Percentiles rank a stretch among this genome's conserved stretches.
Evolutionary conservation across 2,329 filamentous ascomycete species (phyloP).

Genomic region (Periconia sp.): DNA sequence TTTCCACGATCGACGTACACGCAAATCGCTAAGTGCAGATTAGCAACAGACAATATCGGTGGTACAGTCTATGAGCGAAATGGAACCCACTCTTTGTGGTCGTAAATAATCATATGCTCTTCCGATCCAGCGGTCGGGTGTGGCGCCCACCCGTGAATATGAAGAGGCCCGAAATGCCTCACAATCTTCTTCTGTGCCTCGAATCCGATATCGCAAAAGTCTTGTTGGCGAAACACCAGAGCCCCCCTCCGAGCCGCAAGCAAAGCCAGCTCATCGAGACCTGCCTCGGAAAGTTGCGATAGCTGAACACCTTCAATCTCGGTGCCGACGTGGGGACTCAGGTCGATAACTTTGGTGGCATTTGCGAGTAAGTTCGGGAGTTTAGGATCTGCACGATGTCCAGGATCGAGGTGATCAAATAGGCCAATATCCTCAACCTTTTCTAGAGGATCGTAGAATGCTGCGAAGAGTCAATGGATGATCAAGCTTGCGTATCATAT

Average conservation of each 20-base stretch:
- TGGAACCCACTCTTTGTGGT: conserved; percentile 2
- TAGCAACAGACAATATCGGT: not conserved
- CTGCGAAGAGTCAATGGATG: not conserved
- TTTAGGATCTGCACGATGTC: conserved; percentile 43
- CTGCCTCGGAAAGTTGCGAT: not conserved
- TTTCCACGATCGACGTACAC: conserved; percentile 1
- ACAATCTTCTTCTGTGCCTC: conserved; percentile 4
- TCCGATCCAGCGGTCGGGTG: conserved; percentile 2
- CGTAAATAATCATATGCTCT: conserved; percentile 6
- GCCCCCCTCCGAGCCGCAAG: conserved; percentile 2
- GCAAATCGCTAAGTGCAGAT: not conserved
- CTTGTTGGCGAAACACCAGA: conserved; percentile 4
- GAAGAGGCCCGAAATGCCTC: conserved; percentile 2
- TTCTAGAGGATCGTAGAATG: conserved; percentile 3
- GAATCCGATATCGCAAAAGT: conserved; percentile 5
- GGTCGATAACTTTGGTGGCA: conserved; percentile 9
- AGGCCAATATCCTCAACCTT: conserved; percentile 2
- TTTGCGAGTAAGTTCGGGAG: conserved; percentile 44
- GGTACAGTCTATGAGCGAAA: not conserved
- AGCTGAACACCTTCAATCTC: conserved; percentile 10
- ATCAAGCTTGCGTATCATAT: not conserved
- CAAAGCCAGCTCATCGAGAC: conserved; percentile 5
- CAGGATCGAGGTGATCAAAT: conserved; percentile 30
- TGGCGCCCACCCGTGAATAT: conserved; percentile 3
- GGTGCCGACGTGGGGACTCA: conserved; percentile 11